A percentile compares a stretch with the other conserved stretches of the same genome.
phyloP scores from a whole-genome alignment of 2,329 filamentous ascomycete species.

The Diplodia sapinea region DNA sequence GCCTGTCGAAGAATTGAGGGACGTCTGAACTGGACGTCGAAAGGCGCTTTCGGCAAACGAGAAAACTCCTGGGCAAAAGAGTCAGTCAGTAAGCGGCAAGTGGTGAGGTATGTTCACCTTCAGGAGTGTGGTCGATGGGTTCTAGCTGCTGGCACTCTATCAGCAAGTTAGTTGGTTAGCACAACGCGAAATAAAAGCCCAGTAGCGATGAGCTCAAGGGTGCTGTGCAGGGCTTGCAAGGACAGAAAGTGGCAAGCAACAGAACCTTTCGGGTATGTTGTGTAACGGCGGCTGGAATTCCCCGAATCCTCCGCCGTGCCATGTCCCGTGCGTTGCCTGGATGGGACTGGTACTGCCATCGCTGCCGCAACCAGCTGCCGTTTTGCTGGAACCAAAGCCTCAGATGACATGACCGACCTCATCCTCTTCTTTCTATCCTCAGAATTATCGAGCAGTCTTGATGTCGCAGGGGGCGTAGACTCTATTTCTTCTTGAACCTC shows the following conservation, averaged over 20 bases:
- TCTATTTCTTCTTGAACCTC: slow-evolving; percentile 30
- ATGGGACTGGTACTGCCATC: background rate
- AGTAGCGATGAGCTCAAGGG: background rate
- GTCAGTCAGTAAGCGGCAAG: background rate
- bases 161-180: background rate
- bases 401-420: background rate
- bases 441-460: background rate
- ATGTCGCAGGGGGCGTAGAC: background rate
- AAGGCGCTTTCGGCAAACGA: background rate
- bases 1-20: background rate
- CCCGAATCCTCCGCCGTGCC: slow-evolving; percentile 5
- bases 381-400: background rate
- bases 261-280: slow-evolving; percentile 10
- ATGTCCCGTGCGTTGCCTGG: background rate
- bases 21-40: background rate
- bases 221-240: background rate
- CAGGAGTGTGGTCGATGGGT: background rate
- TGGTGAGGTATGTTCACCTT: background rate
- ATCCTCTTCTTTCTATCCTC: background rate
- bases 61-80: background rate
- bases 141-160: background rate
- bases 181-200: too few relatives aligned
- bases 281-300: background rate
- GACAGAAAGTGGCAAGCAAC: background rate
- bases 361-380: background rate